Evolutionary conservation across 2,329 filamentous ascomycete genomes (phyloP).

Genomic region (Myriosclerotinia scirpicola): DNA sequence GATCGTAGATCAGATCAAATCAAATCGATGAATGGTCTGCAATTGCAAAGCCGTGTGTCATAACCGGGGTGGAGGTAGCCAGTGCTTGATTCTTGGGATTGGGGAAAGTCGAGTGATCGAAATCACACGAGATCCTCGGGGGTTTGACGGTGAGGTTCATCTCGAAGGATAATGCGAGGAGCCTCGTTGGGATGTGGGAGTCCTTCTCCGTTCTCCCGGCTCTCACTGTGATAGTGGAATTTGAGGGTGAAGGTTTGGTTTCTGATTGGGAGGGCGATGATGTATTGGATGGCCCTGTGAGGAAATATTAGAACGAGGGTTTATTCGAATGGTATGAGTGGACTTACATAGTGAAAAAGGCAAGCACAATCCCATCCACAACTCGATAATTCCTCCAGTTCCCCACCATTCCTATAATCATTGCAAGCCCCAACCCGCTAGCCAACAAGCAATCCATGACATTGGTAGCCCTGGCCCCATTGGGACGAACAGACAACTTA

Average conservation of each 20-base stretch:
- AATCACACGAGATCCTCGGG: background rate
- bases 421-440: background rate
- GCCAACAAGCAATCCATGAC: background rate
- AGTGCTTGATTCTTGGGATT: too few species aligned
- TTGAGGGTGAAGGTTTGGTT: slow-evolving; percentile 1
- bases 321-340: background rate
- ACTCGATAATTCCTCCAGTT: background rate
- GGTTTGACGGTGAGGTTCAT: background rate
- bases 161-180: too few species aligned
- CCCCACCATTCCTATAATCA: background rate
- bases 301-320: background rate
- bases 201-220: background rate
- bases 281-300: slow-evolving; percentile 11
- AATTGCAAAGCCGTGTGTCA: too few species aligned
- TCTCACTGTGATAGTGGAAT: slow-evolving; percentile 1
- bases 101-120: too few species aligned
- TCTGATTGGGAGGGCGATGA: slow-evolving; percentile 12
- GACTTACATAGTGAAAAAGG: background rate
- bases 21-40: too few species aligned
- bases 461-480: slow-evolving; percentile 1
- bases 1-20: too few species aligned
- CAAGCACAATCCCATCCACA: background rate
- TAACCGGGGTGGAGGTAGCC: too few species aligned
- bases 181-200: background rate
- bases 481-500: background rate